phyloP scores from a whole-genome alignment of 2,329 filamentous ascomycete genomes.

The Penicillium sp. region DNA sequence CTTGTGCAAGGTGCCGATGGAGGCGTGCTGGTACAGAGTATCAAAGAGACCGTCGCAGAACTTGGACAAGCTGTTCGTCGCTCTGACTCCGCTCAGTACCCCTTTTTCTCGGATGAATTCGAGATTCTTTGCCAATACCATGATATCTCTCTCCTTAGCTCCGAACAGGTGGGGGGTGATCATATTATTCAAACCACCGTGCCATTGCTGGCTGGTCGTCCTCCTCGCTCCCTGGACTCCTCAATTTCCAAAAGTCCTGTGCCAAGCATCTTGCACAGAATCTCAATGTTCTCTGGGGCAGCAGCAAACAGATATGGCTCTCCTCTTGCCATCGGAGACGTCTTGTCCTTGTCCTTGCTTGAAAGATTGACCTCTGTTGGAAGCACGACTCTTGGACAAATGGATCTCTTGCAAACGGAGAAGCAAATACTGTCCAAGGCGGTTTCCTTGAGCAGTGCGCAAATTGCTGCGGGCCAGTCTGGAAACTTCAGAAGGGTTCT shows the following conservation, averaged over 20 bases:
- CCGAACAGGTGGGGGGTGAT: slow-evolving; percentile 8
- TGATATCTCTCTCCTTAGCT: slow-evolving; percentile 29
- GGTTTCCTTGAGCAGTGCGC: slow-evolving; percentile 46
- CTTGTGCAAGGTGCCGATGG: slow-evolving; percentile 35
- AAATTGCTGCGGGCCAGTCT: slow-evolving; percentile 49
- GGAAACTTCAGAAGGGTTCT: slow-evolving; percentile 48
- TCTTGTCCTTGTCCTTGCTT: slow-evolving; percentile 50
- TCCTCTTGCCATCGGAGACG: slow-evolving; percentile 45
- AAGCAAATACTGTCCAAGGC: slow-evolving; percentile 56
- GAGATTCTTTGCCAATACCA: slow-evolving; percentile 45
- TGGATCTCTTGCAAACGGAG: slow-evolving; percentile 61
- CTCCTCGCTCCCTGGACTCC: slow-evolving; percentile 29
- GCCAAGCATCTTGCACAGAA: slow-evolving; percentile 33
- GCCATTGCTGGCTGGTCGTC: slow-evolving; percentile 36
- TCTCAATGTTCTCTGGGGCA: slow-evolving; percentile 35
- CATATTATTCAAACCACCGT: slow-evolving; percentile 27
- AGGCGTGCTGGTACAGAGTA: slow-evolving; percentile 31
- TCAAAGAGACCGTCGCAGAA: slow-evolving; percentile 37
- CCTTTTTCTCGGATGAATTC: slow-evolving; percentile 45
- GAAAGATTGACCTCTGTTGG: slow-evolving; percentile 49
- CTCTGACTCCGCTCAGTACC: slow-evolving; percentile 27
- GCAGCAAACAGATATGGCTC: slow-evolving; percentile 26
- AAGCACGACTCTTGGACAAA: slow-evolving; percentile 53
- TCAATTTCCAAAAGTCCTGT: slow-evolving; percentile 31
- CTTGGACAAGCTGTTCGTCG: slow-evolving; percentile 30